phyloP scores from a whole-genome alignment of 179 eudicot species.

The Amaranthus tricolor region DNA sequence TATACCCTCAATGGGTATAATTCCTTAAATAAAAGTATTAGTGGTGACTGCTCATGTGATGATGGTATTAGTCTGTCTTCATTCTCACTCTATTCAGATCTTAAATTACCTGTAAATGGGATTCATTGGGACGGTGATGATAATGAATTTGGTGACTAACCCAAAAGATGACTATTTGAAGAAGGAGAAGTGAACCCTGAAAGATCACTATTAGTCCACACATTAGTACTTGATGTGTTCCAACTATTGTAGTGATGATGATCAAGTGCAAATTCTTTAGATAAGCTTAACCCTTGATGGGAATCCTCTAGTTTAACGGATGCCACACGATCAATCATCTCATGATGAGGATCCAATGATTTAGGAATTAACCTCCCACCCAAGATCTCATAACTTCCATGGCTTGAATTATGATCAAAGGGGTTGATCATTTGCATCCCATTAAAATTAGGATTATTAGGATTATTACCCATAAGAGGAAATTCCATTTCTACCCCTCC shows the following conservation, averaged over 20 bases:
- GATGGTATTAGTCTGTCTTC: no score
- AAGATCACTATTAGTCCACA: conserved; percentile 21
- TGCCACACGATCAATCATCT: conserved; percentile 18
- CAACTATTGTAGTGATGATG: conserved; percentile 9
- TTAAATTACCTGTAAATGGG: background rate
- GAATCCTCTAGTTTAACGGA: conserved; percentile 18
- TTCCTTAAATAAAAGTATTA: background rate
- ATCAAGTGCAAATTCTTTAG: conserved; percentile 19
- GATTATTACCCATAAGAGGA: conserved; percentile 23
- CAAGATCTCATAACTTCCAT: background rate
- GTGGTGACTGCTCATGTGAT: no score
- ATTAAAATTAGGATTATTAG: conserved; percentile 8
- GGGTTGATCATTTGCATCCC: conserved; percentile 13
- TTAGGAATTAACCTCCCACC: conserved; percentile 18
- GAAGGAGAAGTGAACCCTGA: conserved; percentile 22
- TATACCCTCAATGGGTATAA: conserved; percentile 3
- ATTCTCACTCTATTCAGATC: background rate
- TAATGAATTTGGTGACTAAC: background rate
- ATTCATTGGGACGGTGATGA: no score
- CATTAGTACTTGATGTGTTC: conserved; percentile 9
- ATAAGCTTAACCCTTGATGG: conserved; percentile 8
- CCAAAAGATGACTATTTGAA: conserved; percentile 19
- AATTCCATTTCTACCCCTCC: conserved; percentile 30
- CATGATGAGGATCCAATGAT: conserved; percentile 7
- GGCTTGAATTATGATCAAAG: background rate